Percentiles rank a stretch among this genome's conserved stretches.
Evolutionary conservation across 306 rosid genomes (phyloP).

Genomic region (Oxytropis ochrocephala): DNA sequence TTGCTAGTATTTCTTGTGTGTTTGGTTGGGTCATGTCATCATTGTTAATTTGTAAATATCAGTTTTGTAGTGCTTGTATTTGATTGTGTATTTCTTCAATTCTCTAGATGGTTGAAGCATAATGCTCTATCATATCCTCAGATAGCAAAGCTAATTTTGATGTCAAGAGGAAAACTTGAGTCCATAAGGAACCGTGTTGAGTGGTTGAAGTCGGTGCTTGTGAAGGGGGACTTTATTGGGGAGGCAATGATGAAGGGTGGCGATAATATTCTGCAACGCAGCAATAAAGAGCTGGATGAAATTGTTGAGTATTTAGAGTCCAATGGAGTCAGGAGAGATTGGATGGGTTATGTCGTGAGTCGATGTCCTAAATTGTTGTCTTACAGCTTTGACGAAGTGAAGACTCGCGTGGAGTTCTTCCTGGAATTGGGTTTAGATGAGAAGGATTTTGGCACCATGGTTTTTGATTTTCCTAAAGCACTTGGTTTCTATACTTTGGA

Average conservation of each 20-base stretch:
- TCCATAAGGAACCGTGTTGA: conserved; percentile 45
- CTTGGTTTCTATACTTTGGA: conserved; percentile 60
- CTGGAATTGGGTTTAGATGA: conserved; percentile 65
- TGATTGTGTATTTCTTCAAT: conserved; percentile 20
- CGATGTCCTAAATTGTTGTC: conserved; percentile 77
- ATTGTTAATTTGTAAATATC: background rate
- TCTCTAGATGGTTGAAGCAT: conserved; percentile 88
- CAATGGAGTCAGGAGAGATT: conserved; percentile 73
- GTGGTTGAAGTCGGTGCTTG: conserved; percentile 70
- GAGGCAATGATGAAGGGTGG: conserved; percentile 60
- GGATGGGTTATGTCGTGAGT: conserved; percentile 85
- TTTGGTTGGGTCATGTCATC: background rate
- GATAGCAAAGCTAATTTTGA: conserved; percentile 80
- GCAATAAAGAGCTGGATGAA: conserved; percentile 55
- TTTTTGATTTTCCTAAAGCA: conserved; percentile 71
- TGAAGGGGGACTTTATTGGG: conserved; percentile 72
- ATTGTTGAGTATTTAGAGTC: conserved; percentile 62
- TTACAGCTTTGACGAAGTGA: conserved; percentile 64
- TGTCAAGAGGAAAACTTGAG: conserved; percentile 64
- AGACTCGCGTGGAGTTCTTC: conserved; percentile 54
- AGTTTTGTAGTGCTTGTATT: conserved; percentile 5
- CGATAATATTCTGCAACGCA: conserved; percentile 44
- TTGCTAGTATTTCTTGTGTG: background rate
- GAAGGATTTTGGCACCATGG: conserved; percentile 98
- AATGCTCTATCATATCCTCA: conserved; percentile 72